Conservation (phyloP, 2,329 filamentous ascomycete species). For the Leptographium lundbergii region DNA sequence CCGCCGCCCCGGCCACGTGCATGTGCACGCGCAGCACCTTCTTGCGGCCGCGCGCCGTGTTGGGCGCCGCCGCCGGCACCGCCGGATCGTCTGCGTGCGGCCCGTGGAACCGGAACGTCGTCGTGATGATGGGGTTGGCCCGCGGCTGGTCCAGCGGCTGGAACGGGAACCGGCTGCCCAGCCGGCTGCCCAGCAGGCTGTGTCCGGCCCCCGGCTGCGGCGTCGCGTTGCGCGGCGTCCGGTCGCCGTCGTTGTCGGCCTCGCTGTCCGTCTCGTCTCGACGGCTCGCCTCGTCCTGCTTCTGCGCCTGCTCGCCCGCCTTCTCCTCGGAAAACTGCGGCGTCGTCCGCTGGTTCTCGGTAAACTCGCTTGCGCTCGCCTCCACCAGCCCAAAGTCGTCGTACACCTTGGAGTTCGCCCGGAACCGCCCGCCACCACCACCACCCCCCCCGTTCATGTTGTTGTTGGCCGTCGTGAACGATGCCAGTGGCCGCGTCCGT, state of each 20-base stretch:
- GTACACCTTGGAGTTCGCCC: constrained; percentile 63
- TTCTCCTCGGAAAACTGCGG: constrained; percentile 51
- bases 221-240: constrained; percentile 36
- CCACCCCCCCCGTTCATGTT: constrained; percentile 50
- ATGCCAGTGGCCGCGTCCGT: constrained; percentile 58
- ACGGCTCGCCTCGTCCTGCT: not conserved
- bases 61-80: constrained; percentile 28
- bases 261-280: not conserved
- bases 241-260: constrained; percentile 8
- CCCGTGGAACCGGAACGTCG: constrained; percentile 42
- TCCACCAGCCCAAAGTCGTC: constrained; percentile 73
- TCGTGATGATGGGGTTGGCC: constrained; percentile 49
- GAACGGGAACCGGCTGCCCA: not conserved
- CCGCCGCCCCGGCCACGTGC: constrained; percentile 52
- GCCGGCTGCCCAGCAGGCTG: not conserved
- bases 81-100: constrained; percentile 46
- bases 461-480: constrained; percentile 75
- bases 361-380: constrained; percentile 54
- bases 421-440: constrained; percentile 34
- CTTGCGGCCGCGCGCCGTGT: constrained; percentile 46
- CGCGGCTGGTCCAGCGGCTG: constrained; percentile 22
- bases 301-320: constrained; percentile 3
- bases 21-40: constrained; percentile 63
- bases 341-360: constrained; percentile 55
- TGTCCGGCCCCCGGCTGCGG: constrained; percentile 15